Evolutionary conservation across 108 stramenopile species (phyloP).

Genomic region (Cyclotella kingstonii): DNA sequence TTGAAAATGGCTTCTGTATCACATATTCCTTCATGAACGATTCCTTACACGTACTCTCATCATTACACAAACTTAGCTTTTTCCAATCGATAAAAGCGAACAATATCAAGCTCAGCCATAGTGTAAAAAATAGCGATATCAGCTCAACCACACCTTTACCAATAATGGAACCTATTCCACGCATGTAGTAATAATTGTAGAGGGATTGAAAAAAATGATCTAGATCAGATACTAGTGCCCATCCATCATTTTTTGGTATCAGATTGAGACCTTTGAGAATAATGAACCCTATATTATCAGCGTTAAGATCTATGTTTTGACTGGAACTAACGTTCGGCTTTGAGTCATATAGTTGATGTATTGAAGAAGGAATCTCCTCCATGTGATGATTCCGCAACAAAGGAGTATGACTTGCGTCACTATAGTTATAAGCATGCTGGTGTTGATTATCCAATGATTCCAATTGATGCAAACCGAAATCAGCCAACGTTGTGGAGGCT

Average conservation of each 20-base stretch:
- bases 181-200: conserved; percentile 89
- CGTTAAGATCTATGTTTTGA: not conserved
- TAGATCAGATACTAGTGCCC: conserved; percentile 76
- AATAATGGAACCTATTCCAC: conserved; percentile 86
- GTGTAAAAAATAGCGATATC: conserved; percentile 83
- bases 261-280: conserved; percentile 54
- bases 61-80: conserved; percentile 69
- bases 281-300: conserved; percentile 52
- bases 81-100: conserved; percentile 89
- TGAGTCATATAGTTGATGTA: not conserved
- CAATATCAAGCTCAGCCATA: conserved; percentile 81
- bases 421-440: not conserved
- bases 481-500: too few species aligned
- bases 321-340: not conserved
- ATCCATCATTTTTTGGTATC: conserved; percentile 57
- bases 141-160: conserved; percentile 84
- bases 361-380: not conserved
- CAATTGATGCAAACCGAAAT: conserved; percentile 27
- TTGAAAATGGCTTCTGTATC: conserved; percentile 25
- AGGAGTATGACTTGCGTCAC: conserved; percentile 16
- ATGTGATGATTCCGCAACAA: conserved; percentile 15
- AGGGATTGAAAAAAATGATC: conserved; percentile 84
- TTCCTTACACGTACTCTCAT: conserved; percentile 76
- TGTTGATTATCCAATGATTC: not conserved
- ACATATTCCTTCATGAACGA: conserved; percentile 47